Base-by-base conservation (phyloP, 768 basidiomycete species). In the Boletus rubroflammeus region DNA sequence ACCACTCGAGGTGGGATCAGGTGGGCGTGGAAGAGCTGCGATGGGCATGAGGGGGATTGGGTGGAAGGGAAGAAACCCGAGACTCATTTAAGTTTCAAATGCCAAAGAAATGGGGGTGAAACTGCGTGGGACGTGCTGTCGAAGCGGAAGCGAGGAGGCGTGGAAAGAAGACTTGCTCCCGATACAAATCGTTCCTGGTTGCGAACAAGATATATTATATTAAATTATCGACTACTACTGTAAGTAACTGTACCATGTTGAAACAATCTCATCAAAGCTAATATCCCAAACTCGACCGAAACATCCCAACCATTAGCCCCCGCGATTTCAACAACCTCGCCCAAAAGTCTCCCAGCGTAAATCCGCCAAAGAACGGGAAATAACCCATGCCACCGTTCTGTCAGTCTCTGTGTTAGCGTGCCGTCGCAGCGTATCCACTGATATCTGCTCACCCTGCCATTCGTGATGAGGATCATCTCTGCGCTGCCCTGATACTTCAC, bases 391-490 rank as follows among this genome's bases (percentile, higher is more conserved):
- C 76, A 17, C 78, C 77, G 32, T 67, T 62, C 81, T 81, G 57
- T 49, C 29, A 21, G 42, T 19, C 28, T 14, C 14, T 5, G 26
- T 8, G 56, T 54, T 2, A 60, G 61, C 26, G 38, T n/a, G n/a
- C n/a, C 6, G 6, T 43, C 10, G 11, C 19, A 61, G 19, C 41
- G 17, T 4, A 34, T 8, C 34, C 28, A 47, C 32, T 6, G 5
- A 34, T 45, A 10, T 29, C 32, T n/a, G 58, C 73, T 36, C 55
- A 84, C 83, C 76, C 71, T 78, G 50, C 82, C 82, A 50, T 77
- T 73, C 23, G 80, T 80, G 46, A 84, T 64, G 32, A 80, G n/a
- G 44, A 85, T 83, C 47, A 81, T 50, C 62, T 86, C 84, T 0
- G 64, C 40, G n/a, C 71, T 72, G 17, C 80, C 79, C 50, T 78